Percentiles rank a stretch among this genome's conserved stretches.
Conservation (phyloP, 176 grass and related monocot genomes). For the Juncus inflexus region DNA sequence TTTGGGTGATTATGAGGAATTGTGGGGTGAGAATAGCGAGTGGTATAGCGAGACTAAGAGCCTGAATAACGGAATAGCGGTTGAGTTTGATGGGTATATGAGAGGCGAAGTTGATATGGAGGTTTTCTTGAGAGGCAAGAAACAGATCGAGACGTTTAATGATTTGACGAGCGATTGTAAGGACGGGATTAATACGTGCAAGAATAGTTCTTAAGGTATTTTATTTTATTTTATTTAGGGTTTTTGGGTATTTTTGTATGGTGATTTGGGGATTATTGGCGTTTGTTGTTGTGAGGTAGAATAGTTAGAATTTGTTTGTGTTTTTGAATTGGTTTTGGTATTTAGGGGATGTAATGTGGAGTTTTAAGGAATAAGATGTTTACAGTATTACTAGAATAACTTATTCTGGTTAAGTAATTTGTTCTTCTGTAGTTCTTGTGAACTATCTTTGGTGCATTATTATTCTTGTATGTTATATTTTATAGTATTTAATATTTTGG, state of each 20-base stretch:
- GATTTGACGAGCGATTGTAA: slow-evolving; percentile 80
- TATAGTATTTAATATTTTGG: not conserved
- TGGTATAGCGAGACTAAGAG: slow-evolving; percentile 87
- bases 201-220: slow-evolving; percentile 3
- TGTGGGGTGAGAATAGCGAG: slow-evolving; percentile 77
- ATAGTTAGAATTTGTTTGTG: not conserved
- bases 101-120: slow-evolving; percentile 89
- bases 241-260: slow-evolving; percentile 26
- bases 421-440: not conserved
- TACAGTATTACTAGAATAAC: slow-evolving; percentile 16
- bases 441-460: not conserved
- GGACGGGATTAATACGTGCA: slow-evolving; percentile 80
- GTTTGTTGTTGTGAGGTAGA: not conserved
- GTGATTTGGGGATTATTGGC: too few species aligned
- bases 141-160: slow-evolving; percentile 83
- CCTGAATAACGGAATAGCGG: slow-evolving; percentile 62
- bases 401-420: slow-evolving; percentile 14
- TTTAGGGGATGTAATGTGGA: slow-evolving; percentile 15
- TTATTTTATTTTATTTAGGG: slow-evolving; percentile 24
- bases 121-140: slow-evolving; percentile 86
- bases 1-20: slow-evolving; percentile 77
- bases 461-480: not conserved
- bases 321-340: slow-evolving; percentile 20
- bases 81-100: slow-evolving; percentile 95
- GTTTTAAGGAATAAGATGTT: slow-evolving; percentile 10